Conservation (phyloP, 768 basidiomycete species). For the Neoboletus magnificus region DNA sequence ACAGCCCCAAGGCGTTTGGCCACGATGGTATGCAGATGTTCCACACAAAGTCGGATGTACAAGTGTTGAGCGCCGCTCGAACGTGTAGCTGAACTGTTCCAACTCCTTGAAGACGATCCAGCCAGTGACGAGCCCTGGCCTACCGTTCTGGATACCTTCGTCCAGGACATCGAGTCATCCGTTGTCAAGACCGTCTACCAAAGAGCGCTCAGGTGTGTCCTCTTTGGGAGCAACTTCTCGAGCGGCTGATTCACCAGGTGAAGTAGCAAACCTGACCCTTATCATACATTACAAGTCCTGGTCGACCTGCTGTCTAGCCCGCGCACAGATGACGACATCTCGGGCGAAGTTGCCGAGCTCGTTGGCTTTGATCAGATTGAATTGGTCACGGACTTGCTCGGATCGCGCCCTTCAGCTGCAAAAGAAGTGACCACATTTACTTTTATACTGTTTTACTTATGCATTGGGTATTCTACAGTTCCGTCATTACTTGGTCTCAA, state of each 20-base stretch:
- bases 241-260: conserved; percentile 3
- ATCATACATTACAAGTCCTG: conserved; percentile 18
- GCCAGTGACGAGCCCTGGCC: conserved; percentile 20
- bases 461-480: conserved; percentile 13
- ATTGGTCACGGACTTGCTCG: conserved; percentile 66
- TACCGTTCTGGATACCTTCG: conserved; percentile 36
- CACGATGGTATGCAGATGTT: conserved; percentile 15
- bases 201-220: conserved; percentile 16
- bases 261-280: conserved; percentile 13
- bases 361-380: conserved; percentile 85
- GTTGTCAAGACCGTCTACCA: conserved; percentile 5
- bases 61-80: conserved; percentile 2
- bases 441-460: not conserved
- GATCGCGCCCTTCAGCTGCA: conserved; percentile 47
- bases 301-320: conserved; percentile 44
- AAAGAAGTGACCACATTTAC: conserved; percentile 42
- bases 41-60: not conserved
- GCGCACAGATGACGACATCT: conserved; percentile 65
- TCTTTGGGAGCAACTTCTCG: not conserved
- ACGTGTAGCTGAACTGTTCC: conserved; percentile 14
- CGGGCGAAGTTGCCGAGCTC: conserved; percentile 72
- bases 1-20: conserved; percentile 14
- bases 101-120: conserved; percentile 8
- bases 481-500: conserved; percentile 3
- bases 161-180: not conserved